Evolutionary conservation across 2,329 filamentous ascomycete species (phyloP).

Genomic region (Cercospora sp.): DNA sequence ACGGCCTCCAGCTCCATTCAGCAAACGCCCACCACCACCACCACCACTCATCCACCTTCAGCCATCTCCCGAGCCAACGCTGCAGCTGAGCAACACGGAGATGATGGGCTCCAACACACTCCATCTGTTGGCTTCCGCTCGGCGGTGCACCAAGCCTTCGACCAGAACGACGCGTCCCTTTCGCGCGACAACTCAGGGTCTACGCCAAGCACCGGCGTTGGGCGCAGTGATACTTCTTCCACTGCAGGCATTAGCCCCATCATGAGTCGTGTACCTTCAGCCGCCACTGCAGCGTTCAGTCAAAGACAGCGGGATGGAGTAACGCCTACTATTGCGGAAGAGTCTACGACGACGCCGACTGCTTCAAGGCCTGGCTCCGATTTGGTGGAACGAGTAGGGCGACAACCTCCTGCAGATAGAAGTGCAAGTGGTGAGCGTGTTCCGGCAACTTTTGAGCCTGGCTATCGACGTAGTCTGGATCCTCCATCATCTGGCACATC

Average conservation of each 20-base stretch:
- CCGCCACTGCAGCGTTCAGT: constrained; percentile 34
- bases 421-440: constrained; percentile 41
- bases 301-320: constrained; percentile 43
- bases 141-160: constrained; percentile 66
- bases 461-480: constrained; percentile 59
- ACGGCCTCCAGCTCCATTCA: constrained; percentile 26
- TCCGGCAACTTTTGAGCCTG: constrained; percentile 47
- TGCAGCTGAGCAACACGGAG: constrained; percentile 21
- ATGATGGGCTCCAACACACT: constrained; percentile 50
- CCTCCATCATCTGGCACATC: constrained; percentile 61
- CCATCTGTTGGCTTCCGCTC: constrained; percentile 49
- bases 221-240: constrained; percentile 61
- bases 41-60: constrained; percentile 16
- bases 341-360: constrained; percentile 41
- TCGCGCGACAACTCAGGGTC: constrained; percentile 46
- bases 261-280: constrained; percentile 57
- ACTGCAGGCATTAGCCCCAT: constrained; percentile 66
- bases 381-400: constrained; percentile 36
- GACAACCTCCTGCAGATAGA: constrained; percentile 42
- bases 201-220: constrained; percentile 23
- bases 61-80: constrained; percentile 22
- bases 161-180: constrained; percentile 56
- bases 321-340: constrained; percentile 59
- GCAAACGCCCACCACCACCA: constrained; percentile 23
- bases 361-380: constrained; percentile 40